A percentile compares a stretch with the other conserved stretches of the same genome.
Evolutionary conservation across 1,284 basidiomycete genomes (phyloP).

Genomic region (Cutaneotrichosporon mucoides): DNA sequence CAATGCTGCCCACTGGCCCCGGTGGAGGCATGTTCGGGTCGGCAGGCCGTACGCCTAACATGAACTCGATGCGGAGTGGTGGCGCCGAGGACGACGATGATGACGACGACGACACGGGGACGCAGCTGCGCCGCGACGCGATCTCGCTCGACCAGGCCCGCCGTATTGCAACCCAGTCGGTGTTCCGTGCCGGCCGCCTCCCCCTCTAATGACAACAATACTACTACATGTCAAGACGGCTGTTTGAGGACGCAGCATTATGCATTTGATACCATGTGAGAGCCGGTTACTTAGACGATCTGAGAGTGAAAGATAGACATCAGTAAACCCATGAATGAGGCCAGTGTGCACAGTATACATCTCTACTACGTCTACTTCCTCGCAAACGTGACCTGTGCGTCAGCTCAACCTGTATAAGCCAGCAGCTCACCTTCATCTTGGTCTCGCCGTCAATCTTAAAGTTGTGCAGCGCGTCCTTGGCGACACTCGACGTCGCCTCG

Average conservation of each 20-base stretch:
- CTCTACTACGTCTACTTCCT: conserved; percentile 10
- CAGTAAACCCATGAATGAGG: neutral
- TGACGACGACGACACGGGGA: conserved; percentile 37
- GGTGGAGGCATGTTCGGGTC: conserved; percentile 50
- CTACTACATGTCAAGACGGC: neutral
- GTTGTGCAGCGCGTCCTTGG: conserved; percentile 92
- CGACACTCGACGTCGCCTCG: conserved; percentile 79
- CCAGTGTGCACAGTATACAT: neutral
- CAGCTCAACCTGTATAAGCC: neutral
- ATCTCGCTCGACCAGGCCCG: conserved; percentile 83
- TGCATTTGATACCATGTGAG: conserved; percentile 1
- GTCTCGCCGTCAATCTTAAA: conserved; percentile 70
- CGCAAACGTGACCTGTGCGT: conserved; percentile 9
- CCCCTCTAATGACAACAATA: conserved; percentile 7
- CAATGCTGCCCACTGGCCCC: conserved; percentile 41
- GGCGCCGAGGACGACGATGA: conserved; percentile 60
- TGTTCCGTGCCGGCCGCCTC: conserved; percentile 49
- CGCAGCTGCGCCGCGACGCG: conserved; percentile 68
- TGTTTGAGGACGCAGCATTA: neutral
- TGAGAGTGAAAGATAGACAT: no score
- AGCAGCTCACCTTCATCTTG: conserved; percentile 12
- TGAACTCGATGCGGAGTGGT: conserved; percentile 34
- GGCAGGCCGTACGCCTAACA: conserved; percentile 32
- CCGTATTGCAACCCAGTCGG: conserved; percentile 53
- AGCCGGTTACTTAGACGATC: no score